A percentile compares a stretch with the other conserved stretches of the same genome.
Evolutionary conservation across 2,329 filamentous ascomycete genomes (phyloP).

Genomic region (Diplodia corticola): DNA sequence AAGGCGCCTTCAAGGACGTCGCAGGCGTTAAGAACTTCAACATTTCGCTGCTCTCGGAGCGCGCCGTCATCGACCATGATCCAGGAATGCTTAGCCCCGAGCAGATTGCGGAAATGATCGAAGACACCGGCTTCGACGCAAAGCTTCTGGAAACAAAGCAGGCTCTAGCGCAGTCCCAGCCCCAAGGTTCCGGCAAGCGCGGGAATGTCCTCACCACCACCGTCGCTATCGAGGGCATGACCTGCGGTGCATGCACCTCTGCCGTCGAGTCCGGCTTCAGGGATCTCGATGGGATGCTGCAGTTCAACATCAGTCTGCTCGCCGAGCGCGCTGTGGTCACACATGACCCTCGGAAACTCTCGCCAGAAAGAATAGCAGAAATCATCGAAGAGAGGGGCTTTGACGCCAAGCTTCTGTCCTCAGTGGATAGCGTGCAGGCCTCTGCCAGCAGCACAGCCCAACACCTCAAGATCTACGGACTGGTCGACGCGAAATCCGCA

Average conservation of each 20-base stretch:
- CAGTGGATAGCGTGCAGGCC: constrained; percentile 58
- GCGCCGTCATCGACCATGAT: constrained; percentile 84
- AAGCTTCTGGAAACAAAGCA: constrained; percentile 71
- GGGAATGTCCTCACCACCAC: constrained; percentile 68
- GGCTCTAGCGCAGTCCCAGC: constrained; percentile 32
- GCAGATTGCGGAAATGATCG: constrained; percentile 59
- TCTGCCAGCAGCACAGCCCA: constrained; percentile 61
- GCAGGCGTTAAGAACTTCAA: constrained; percentile 73
- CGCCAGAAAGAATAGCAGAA: constrained; percentile 72
- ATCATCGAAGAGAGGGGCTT: constrained; percentile 90
- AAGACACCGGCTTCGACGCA: constrained; percentile 76
- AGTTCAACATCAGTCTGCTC: constrained; percentile 92
- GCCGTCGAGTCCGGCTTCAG: constrained; percentile 83
- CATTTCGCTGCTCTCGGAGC: constrained; percentile 80
- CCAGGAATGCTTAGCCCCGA: constrained; percentile 53
- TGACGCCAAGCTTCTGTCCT: constrained; percentile 79
- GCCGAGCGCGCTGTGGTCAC: constrained; percentile 88
- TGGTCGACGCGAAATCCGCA: constrained; percentile 70
- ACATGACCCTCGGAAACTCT: constrained; percentile 72
- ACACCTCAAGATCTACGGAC: constrained; percentile 82
- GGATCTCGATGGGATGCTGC: constrained; percentile 72
- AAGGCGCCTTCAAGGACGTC: constrained; percentile 75
- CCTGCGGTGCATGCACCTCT: constrained; percentile 92
- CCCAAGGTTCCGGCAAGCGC: constrained; percentile 43
- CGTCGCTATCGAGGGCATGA: constrained; percentile 93